phyloP scores from a whole-genome alignment of 2,329 filamentous ascomycete genomes.

The Trichoderma harzianum region DNA sequence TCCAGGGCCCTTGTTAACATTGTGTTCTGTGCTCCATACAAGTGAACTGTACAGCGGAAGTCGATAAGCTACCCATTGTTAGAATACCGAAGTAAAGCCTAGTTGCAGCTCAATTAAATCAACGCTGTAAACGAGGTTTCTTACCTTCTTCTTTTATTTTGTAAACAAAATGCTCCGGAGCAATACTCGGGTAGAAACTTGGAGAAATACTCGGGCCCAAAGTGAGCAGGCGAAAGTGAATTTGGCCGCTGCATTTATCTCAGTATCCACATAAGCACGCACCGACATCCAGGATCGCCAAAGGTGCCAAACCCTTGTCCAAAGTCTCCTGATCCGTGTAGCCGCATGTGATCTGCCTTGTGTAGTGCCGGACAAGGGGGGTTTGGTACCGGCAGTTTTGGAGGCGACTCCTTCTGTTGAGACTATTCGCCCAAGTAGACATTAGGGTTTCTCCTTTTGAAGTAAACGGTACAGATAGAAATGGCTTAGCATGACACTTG shows the following conservation, averaged over 20 bases:
- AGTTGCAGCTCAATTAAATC: neutral
- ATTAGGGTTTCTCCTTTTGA: neutral
- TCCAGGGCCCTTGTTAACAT: neutral
- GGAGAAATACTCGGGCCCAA: neutral
- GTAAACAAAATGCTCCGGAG: neutral
- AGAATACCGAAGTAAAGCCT: neutral
- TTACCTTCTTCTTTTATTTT: neutral
- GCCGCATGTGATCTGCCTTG: neutral
- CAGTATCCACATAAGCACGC: neutral
- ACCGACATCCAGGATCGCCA: neutral
- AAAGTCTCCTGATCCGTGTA: neutral
- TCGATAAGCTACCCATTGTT: neutral
- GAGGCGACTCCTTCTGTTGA: neutral
- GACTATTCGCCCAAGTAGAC: neutral
- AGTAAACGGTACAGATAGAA: neutral
- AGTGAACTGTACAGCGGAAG: neutral
- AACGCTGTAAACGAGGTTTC: neutral
- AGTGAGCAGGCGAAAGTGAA: neutral
- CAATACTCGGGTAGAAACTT: neutral
- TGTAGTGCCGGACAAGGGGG: neutral
- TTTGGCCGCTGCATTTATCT: neutral
- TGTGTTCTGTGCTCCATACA: neutral
- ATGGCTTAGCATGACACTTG: neutral
- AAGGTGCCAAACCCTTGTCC: neutral
- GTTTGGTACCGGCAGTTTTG: neutral